These are phyloP conservation scores for Arthrobotrys pseudoclavata DNA, from an alignment of 2,329 filamentous ascomycete genomes.

Conservation along the genomic window DNA sequence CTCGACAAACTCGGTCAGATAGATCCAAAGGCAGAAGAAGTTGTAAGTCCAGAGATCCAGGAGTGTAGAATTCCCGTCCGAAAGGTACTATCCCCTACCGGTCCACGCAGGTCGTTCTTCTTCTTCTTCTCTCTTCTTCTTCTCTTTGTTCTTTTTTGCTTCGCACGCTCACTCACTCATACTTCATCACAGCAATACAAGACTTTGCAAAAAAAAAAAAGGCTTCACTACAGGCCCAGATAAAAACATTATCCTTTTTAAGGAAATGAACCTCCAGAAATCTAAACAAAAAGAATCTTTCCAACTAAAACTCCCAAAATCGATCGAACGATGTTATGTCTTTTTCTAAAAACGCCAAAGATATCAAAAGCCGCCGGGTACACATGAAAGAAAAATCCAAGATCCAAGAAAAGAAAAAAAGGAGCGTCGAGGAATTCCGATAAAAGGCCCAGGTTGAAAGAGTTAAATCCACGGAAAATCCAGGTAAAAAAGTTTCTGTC, in stretches of 20 bases:
- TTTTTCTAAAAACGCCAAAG: conserved; percentile 28
- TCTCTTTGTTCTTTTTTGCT: not conserved
- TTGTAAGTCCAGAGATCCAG: conserved; percentile 8
- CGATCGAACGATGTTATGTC: conserved; percentile 13
- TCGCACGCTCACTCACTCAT: not conserved
- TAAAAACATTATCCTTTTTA: conserved; percentile 10
- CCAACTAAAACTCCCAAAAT: conserved; percentile 3
- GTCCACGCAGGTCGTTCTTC: conserved; percentile 50
- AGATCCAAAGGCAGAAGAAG: not conserved
- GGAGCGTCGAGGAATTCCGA: conserved; percentile 15
- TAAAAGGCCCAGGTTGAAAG: conserved; percentile 12
- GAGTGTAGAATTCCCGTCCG: not conserved
- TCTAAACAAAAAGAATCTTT: not conserved
- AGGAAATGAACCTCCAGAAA: conserved; percentile 10
- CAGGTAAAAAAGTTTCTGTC: conserved; percentile 33
- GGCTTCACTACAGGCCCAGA: conserved; percentile 15
- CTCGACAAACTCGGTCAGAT: conserved; percentile 20
- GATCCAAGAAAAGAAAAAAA: conserved; percentile 2
- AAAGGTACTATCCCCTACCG: conserved; percentile 36
- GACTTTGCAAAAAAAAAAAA: not conserved
- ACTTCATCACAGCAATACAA: conserved; percentile 17
- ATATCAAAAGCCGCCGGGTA: conserved; percentile 4
- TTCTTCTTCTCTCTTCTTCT: conserved; percentile 10
- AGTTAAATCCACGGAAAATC: conserved; percentile 37
- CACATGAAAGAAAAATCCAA: conserved; percentile 3